Evolutionary conservation across 768 basidiomycete species (phyloP).

Genomic region (Pleurotus tuber-regium): DNA sequence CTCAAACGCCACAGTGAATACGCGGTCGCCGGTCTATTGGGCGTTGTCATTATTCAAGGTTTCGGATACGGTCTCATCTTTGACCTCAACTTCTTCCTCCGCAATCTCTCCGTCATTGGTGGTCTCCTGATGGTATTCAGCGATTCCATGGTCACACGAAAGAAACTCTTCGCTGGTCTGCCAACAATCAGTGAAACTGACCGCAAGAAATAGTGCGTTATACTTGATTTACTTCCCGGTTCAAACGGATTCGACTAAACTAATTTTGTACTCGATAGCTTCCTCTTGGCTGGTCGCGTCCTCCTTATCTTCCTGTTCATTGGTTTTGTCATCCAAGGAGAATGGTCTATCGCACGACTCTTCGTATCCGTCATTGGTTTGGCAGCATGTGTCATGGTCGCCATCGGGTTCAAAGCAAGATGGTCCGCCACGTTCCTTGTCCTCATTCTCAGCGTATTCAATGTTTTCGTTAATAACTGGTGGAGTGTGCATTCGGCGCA

Average conservation of each 20-base stretch:
- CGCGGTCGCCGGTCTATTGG: conserved; percentile 85
- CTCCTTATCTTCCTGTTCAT: conserved; percentile 99
- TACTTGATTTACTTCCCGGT: neutral
- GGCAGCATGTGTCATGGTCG: conserved; percentile 92
- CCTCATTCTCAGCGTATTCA: conserved; percentile 88
- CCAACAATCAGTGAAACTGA: conserved; percentile 92
- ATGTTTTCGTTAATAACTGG: conserved; percentile 98
- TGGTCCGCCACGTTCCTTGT: conserved; percentile 98
- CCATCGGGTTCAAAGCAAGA: conserved; percentile 98
- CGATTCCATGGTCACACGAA: conserved; percentile 88
- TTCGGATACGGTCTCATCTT: conserved; percentile 99
- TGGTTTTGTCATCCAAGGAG: conserved; percentile 92
- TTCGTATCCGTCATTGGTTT: conserved; percentile 89
- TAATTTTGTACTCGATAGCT: conserved; percentile 46
- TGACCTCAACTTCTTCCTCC: conserved; percentile 99
- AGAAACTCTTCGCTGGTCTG: conserved; percentile 86
- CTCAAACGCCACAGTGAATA: conserved; percentile 84
- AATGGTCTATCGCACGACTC: conserved; percentile 84
- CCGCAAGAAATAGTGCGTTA: conserved; percentile 92
- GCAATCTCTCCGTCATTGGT: conserved; percentile 96
- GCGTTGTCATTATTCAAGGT: conserved; percentile 92
- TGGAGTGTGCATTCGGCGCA: conserved; percentile 92
- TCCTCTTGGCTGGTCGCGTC: conserved; percentile 95
- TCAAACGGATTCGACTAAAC: conserved; percentile 1
- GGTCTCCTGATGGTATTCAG: conserved; percentile 99